These are phyloP conservation scores for Asterionellopsis glacialis DNA, from an alignment of 108 stramenopile species.

Conservation along the genomic window DNA sequence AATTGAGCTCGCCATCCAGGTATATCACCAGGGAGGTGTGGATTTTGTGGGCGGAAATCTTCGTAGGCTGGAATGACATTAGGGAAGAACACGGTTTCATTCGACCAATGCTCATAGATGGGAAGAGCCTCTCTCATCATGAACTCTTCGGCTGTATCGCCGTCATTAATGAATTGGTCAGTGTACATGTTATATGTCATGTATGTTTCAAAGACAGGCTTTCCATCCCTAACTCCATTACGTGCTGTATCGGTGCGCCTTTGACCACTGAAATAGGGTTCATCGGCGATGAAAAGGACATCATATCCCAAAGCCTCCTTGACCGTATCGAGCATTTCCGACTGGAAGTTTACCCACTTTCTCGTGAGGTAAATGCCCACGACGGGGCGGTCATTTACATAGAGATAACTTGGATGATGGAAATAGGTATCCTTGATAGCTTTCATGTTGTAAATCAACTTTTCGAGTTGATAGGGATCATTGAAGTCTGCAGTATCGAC, in stretches of 20 bases:
- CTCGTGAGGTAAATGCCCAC: slow-evolving; percentile 10
- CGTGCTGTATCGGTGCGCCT: slow-evolving; percentile 1
- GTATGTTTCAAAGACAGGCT: slow-evolving; percentile 23
- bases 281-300: slow-evolving; percentile 25
- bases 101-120: slow-evolving; percentile 18
- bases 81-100: slow-evolving; percentile 24
- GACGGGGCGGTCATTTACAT: slow-evolving; percentile 7
- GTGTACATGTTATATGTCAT: slow-evolving; percentile 28
- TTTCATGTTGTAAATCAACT: slow-evolving; percentile 1
- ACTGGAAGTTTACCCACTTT: slow-evolving; percentile 1
- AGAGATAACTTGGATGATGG: slow-evolving; percentile 7
- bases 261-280: slow-evolving; percentile 13
- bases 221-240: slow-evolving; percentile 12
- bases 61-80: slow-evolving; percentile 20
- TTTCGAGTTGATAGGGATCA: slow-evolving; percentile 6
- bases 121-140: slow-evolving; percentile 23
- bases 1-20: slow-evolving; percentile 12
- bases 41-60: slow-evolving; percentile 23
- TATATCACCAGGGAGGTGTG: slow-evolving; percentile 6
- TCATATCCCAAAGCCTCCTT: slow-evolving; percentile 11
- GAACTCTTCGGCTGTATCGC: slow-evolving; percentile 20
- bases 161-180: neutral
- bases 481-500: slow-evolving; percentile 8
- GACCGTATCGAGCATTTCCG: slow-evolving; percentile 7
- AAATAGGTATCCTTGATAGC: slow-evolving; percentile 2